Percentiles rank a stretch among this genome's conserved stretches.
Conservation (phyloP, 2,329 filamentous ascomycete genomes). For the Colletotrichum sojae region DNA sequence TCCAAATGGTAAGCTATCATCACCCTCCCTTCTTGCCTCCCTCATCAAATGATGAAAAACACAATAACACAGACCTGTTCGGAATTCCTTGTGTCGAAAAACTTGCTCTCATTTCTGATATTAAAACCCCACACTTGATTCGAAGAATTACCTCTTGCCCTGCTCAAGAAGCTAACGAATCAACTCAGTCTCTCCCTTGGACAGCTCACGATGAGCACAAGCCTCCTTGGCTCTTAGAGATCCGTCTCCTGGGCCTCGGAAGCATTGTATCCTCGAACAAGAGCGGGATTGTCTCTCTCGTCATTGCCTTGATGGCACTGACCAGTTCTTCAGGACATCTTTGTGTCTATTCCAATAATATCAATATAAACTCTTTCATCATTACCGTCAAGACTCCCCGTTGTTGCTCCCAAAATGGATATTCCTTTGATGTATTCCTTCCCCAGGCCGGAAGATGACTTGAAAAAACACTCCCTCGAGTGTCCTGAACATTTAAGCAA, state of each 20-base stretch:
- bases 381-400: background rate
- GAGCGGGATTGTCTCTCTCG: background rate
- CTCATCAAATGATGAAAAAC: constrained; percentile 48
- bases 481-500: no score
- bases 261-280: background rate
- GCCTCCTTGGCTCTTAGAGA: background rate
- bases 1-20: constrained; percentile 20
- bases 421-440: background rate
- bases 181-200: background rate
- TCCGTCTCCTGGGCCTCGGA: background rate
- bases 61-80: constrained; percentile 53
- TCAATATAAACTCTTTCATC: no score
- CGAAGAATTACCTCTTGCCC: background rate
- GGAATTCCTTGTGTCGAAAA: constrained; percentile 50
- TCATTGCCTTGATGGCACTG: constrained; percentile 2
- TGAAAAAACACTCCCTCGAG: no score
- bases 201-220: background rate
- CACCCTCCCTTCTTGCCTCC: no score
- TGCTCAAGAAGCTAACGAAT: constrained; percentile 27
- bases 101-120: constrained; percentile 44
- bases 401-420: background rate
- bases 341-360: background rate
- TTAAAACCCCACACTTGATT: constrained; percentile 4
- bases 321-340: background rate
- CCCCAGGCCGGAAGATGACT: background rate